Base-by-base conservation (phyloP, 2,329 filamentous ascomycete species). In the Diaporthe caulivora region DNA sequence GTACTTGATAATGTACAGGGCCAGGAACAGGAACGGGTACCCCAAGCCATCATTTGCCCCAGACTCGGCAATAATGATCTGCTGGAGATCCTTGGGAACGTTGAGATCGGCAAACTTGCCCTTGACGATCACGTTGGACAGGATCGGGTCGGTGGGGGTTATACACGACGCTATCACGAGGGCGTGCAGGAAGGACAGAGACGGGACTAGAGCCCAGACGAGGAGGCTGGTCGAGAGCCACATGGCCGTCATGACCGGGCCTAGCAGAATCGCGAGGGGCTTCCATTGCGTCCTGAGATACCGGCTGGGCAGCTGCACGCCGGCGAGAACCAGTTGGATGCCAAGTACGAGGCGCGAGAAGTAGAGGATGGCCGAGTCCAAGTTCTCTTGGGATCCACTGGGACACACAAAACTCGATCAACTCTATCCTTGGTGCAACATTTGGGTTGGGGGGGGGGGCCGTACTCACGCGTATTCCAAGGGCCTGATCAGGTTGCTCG, bases 71-170 rank as follows among this genome's bases (percentile, higher is more conserved):
- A 93, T 89, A 79, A 95, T 94, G 77, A 95, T 94, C 76, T 93
- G 91, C 84, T 97, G 95, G 64, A 98, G 85, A 37, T 92, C 89
- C 72, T 91, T 92, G 0, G 95, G 95, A 24, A 98, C 92, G 80
- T 98, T 97, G 78, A 95, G 93, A 79, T 98, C 95, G 1, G 95
- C 95, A 80, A 97, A 98, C 78, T 94, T 95, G 42, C 95, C 95
- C 84, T 98, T 98, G 58, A 98, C 94, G 72, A 98, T 97, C 3
- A 93, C 93, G 76, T 97, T 96, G 21, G 93, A 96, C 49, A 98
- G 83, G 1, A 98, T 91, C 0, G 95, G 95, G 78, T 98, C 95
- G 0, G 95, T 98, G 0, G 95, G 95, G 2, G 95, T 97, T n/a
- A 98, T 91, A 79, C 95, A 97, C 0, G 95, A 93, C 1, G 92